These are phyloP conservation scores for Cajanus cajan DNA, from an alignment of 306 rosid species.

Conservation along the genomic window DNA sequence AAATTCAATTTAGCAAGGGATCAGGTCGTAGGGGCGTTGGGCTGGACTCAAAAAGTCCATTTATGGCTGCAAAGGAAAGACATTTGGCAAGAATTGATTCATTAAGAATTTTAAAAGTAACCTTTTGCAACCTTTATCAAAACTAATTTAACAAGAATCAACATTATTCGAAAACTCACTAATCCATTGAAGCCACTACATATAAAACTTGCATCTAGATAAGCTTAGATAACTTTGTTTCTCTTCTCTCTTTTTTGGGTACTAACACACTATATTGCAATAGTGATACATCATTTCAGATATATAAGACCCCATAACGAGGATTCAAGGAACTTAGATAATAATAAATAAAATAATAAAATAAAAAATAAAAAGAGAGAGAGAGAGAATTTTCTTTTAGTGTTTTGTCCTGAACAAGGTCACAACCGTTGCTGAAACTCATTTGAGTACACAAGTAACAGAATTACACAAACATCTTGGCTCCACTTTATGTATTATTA, in stretches of 20 bases:
- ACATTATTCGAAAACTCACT: background rate
- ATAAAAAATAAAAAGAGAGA: no score
- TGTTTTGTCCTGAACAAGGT: background rate
- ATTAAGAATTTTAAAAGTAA: background rate
- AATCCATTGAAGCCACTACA: background rate
- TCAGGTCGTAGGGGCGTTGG: background rate
- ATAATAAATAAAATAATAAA: no score
- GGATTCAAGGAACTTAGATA: background rate
- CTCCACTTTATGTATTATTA: background rate
- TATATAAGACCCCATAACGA: background rate
- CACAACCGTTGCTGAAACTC: background rate
- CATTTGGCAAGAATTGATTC: background rate
- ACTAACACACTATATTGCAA: background rate
- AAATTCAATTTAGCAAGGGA: no score
- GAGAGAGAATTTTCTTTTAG: background rate
- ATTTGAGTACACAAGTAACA: background rate
- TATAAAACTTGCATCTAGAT: background rate
- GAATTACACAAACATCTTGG: background rate
- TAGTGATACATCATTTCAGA: background rate
- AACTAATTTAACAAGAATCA: slow-evolving; percentile 2
- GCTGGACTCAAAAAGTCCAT: background rate
- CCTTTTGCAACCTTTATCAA: background rate
- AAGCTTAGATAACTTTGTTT: background rate
- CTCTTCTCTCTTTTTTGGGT: background rate
- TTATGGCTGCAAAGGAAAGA: background rate